phyloP scores from a whole-genome alignment of 805 yeast genomes.

The Lachancea thermotolerans region DNA sequence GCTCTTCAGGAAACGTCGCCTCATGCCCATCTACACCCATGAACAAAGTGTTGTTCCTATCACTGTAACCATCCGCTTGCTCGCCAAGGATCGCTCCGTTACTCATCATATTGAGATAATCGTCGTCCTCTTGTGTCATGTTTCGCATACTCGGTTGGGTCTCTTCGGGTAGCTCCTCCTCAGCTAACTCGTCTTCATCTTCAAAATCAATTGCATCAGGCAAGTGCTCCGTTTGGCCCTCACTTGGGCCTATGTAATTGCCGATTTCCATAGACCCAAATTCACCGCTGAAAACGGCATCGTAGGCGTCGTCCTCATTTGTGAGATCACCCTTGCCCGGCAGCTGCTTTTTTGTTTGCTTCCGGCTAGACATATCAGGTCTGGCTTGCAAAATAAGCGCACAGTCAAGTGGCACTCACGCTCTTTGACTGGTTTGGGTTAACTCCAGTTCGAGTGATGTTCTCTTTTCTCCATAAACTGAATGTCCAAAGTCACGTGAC shows the following conservation, averaged over 20 bases:
- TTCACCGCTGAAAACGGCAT: conserved; percentile 34
- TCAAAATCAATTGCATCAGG: conserved; percentile 92
- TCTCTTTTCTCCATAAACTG: not conserved
- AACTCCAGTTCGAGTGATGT: not conserved
- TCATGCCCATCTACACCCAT: conserved; percentile 15
- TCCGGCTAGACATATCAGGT: not conserved
- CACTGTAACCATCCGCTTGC: conserved; percentile 22
- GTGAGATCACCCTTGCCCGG: conserved; percentile 20
- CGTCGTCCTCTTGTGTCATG: conserved; percentile 21
- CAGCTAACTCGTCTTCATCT: conserved; percentile 91
- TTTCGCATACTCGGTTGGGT: conserved; percentile 14
- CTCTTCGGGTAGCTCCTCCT: conserved; percentile 55
- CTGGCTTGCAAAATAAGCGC: too few species aligned
- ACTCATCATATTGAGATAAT: conserved; percentile 13
- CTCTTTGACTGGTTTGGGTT: not conserved
- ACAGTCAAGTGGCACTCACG: too few species aligned
- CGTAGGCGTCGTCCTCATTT: conserved; percentile 35
- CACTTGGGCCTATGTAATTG: conserved; percentile 23
- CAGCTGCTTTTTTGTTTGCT: conserved; percentile 1
- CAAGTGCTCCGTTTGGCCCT: conserved; percentile 59
- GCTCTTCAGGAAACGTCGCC: conserved; percentile 8
- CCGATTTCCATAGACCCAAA: conserved; percentile 33
- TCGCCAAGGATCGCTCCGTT: conserved; percentile 31
- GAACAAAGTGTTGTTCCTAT: conserved; percentile 27
- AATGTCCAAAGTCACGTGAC: not conserved